These are phyloP conservation scores for Aureobasidium pullulans DNA, from an alignment of 2,329 filamentous ascomycete species.

Conservation along the genomic window DNA sequence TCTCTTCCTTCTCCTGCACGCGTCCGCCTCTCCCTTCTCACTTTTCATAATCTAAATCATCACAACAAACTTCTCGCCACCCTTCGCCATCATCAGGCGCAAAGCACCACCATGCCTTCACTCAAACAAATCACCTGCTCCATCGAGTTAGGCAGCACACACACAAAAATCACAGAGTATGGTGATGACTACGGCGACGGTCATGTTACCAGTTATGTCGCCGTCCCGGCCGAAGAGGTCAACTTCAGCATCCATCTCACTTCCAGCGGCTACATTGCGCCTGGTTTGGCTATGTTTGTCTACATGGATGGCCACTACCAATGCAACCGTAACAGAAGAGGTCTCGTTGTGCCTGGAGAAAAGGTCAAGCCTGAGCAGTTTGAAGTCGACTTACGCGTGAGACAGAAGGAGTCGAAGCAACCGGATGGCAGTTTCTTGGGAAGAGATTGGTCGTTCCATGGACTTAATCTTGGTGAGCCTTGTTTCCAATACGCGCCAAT, in stretches of 20 bases:
- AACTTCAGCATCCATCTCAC: constrained; percentile 44
- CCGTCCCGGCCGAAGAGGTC: constrained; percentile 39
- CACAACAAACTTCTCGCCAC: not conserved
- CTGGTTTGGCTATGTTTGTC: constrained; percentile 48
- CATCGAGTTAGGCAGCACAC: constrained; percentile 41
- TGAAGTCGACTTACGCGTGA: constrained; percentile 42
- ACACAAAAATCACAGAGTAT: constrained; percentile 42
- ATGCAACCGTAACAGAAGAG: constrained; percentile 46
- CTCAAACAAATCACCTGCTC: constrained; percentile 47
- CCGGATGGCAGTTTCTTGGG: constrained; percentile 42
- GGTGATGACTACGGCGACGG: constrained; percentile 45
- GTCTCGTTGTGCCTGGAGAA: constrained; percentile 30
- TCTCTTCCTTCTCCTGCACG: too few relatives aligned
- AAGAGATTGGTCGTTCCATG: constrained; percentile 47
- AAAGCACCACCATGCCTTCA: constrained; percentile 41
- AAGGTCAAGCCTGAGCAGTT: constrained; percentile 26
- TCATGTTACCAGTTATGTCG: constrained; percentile 44
- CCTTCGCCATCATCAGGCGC: not conserved
- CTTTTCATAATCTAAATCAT: not conserved
- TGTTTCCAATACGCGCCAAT: not conserved
- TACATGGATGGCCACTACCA: constrained; percentile 53
- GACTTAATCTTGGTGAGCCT: constrained; percentile 38
- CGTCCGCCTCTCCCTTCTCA: not conserved
- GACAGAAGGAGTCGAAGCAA: constrained; percentile 47
- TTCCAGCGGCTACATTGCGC: constrained; percentile 44